Evolutionary conservation across 1,284 basidiomycete species (phyloP), one percentile per base, ranked within the genome.

Genomic region (Pulveroboletus sp.): DNA sequence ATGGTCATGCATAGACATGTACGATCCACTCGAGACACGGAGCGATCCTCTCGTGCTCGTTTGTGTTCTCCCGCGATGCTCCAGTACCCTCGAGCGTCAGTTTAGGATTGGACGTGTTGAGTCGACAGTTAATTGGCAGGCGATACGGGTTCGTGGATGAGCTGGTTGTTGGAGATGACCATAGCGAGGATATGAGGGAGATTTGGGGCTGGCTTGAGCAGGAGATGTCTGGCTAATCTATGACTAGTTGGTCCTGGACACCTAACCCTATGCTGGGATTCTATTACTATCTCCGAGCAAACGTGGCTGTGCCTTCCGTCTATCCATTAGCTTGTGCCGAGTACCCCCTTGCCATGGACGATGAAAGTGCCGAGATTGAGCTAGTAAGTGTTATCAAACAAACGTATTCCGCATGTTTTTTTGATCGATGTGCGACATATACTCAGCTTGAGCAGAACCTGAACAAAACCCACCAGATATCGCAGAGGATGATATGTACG

Each of bases 401-500:
- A 4, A 9, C 6, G 2, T 15, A 2, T 6, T 19, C 4, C 11
- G 13, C 5, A 3, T 33, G 7, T 33, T 42, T 6, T 7, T 3
- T n/a, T n/a, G 17, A 26, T 41, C 63, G 12, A 58, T 40, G 4
- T 36, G 2, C 4, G 15, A 2, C 39, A n/a, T 13, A 15, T 42
- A 37, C 44, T 41, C 53, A 91, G 89, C 80, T 92, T 12, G 89
- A 92, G 73, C 89, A 92, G 71, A 91, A 92, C 68, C 76, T 92
- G 47, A 85, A 88, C 70, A 92, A 91, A 72, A 91, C 89, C 0
- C 80, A 82, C 26, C 89, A 89, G 64, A 88, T 89, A 56, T 91
- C 89, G 1, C 86, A 88, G 64, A 77, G 87, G 49, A 91, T 92
- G 89, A 91, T 82, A 61, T 82, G 89, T 91, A 73, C 56, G 86